Percentiles rank a stretch among this genome's conserved stretches.
These are phyloP conservation scores for Zygotorulaspora florentina DNA, from an alignment of 805 yeast species.

Conservation along the genomic window DNA sequence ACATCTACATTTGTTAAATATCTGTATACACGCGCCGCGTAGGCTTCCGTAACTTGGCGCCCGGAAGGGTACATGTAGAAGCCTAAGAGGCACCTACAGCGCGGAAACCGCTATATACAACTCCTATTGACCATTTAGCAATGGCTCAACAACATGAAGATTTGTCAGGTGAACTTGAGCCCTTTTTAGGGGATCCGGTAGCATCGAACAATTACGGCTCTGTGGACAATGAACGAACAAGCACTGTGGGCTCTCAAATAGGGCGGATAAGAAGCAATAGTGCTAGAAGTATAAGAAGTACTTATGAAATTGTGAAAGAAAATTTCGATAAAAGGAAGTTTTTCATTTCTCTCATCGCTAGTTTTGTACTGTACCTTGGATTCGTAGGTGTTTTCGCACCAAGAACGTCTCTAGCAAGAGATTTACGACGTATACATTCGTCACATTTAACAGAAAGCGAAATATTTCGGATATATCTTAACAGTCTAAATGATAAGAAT, in stretches of 20 bases:
- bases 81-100: not conserved
- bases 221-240: not conserved
- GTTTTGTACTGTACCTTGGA: constrained; percentile 35
- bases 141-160: constrained; percentile 4
- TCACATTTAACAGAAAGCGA: constrained; percentile 63
- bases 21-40: too few relatives aligned
- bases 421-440: constrained; percentile 70
- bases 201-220: not conserved
- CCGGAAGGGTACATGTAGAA: too few relatives aligned
- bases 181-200: constrained; percentile 5
- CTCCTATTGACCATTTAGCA: too few relatives aligned
- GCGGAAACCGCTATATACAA: constrained; percentile 9
- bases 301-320: constrained; percentile 26
- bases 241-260: constrained; percentile 3
- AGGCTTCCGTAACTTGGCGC: too few relatives aligned
- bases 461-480: constrained; percentile 57
- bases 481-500: constrained; percentile 37
- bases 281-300: constrained; percentile 28
- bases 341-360: constrained; percentile 19
- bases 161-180: constrained; percentile 1
- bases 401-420: constrained; percentile 76
- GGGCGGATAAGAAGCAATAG: constrained; percentile 31
- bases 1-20: too few relatives aligned
- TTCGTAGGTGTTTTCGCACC: constrained; percentile 75
- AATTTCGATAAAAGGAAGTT: constrained; percentile 33